Conservation (phyloP, 116 monocot genomes). For the Zostera marina region DNA sequence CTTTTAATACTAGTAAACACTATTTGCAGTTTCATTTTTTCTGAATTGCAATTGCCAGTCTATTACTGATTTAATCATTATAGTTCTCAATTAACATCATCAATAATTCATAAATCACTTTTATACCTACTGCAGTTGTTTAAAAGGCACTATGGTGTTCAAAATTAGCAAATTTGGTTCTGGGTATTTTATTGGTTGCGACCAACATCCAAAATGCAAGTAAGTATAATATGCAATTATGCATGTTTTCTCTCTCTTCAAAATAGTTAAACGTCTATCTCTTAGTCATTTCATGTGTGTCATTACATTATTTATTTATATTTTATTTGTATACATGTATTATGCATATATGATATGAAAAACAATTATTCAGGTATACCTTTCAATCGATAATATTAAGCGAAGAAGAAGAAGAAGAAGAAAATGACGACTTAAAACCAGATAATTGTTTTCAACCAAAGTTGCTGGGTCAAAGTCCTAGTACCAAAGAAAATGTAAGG, state of each 20-base stretch:
- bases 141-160: constrained; percentile 57
- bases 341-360: background rate
- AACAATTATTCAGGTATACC: constrained; percentile 37
- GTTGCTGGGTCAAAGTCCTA: constrained; percentile 46
- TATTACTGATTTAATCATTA: no score
- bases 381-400: constrained; percentile 27
- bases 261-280: background rate
- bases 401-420: constrained; percentile 36
- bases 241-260: background rate
- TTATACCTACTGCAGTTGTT: constrained; percentile 38
- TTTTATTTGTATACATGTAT: no score
- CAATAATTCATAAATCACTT: background rate
- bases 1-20: no score
- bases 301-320: background rate
- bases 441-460: constrained; percentile 56
- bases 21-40: no score
- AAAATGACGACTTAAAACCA: constrained; percentile 29
- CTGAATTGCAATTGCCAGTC: no score
- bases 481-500: constrained; percentile 55
- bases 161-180: constrained; percentile 90
- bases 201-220: constrained; percentile 97
- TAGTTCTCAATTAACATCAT: background rate
- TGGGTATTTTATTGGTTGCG: constrained; percentile 98
- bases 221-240: constrained; percentile 26
- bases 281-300: background rate